These are phyloP conservation scores for Neonectria magnoliae DNA, from an alignment of 2,329 filamentous ascomycete species.

Conservation along the genomic window DNA sequence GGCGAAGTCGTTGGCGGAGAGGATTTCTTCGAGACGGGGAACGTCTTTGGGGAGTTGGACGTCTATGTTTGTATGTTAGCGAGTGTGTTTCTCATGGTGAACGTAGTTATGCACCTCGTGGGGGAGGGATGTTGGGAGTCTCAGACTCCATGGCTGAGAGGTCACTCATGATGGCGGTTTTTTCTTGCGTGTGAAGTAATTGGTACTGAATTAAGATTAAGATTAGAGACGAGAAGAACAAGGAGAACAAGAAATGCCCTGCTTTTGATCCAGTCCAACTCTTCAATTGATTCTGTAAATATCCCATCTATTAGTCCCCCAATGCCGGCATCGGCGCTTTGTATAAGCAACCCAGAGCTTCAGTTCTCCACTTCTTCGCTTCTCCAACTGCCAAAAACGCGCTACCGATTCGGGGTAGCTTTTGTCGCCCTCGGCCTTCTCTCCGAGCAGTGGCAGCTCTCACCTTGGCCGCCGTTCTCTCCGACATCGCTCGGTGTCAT, in stretches of 20 bases:
- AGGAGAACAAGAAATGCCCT: neutral
- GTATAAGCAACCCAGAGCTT: slow-evolving; percentile 8
- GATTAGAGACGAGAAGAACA: neutral
- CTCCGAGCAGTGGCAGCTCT: neutral
- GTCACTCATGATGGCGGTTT: slow-evolving; percentile 35
- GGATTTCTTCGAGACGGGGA: slow-evolving; percentile 35
- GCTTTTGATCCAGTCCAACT: neutral
- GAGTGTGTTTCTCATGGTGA: neutral
- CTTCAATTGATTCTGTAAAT: slow-evolving; percentile 1
- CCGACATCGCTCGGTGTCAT: neutral
- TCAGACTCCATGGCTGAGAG: slow-evolving; percentile 42
- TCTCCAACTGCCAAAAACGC: slow-evolving; percentile 13
- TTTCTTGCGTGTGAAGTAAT: neutral
- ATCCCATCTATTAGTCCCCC: neutral
- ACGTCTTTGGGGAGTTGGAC: slow-evolving; percentile 28
- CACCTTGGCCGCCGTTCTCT: slow-evolving; percentile 7
- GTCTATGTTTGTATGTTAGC: slow-evolving; percentile 16
- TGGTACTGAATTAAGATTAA: neutral
- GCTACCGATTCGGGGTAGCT: slow-evolving; percentile 19
- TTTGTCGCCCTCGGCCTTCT: slow-evolving; percentile 11
- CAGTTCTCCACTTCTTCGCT: slow-evolving; percentile 2
- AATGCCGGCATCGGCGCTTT: slow-evolving; percentile 22
- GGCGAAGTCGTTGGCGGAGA: slow-evolving; percentile 65
- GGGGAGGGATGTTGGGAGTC: slow-evolving; percentile 40
- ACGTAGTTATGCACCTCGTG: slow-evolving; percentile 25